A percentile compares a stretch with the other conserved stretches of the same genome.
These are phyloP conservation scores for Scleromitrula shiraiana DNA, from an alignment of 2,329 filamentous ascomycete genomes.

Conservation along the genomic window DNA sequence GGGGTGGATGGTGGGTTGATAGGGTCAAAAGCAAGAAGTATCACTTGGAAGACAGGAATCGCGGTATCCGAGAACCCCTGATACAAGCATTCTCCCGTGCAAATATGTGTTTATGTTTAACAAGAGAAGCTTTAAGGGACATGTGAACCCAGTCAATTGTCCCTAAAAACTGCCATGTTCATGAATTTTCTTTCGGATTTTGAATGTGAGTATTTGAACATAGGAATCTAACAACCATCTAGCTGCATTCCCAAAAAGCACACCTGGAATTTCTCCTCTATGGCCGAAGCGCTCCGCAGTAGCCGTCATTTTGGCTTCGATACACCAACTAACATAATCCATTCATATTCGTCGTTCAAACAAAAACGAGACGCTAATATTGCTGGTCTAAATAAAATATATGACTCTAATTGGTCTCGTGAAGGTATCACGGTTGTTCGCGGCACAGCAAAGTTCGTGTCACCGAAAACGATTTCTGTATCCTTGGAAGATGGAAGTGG, in stretches of 20 bases:
- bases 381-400: conserved; percentile 37
- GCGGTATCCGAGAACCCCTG: no score
- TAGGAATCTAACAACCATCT: background rate
- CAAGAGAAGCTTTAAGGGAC: no score
- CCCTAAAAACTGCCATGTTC: no score
- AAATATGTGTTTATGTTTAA: no score
- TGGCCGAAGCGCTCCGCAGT: conserved; percentile 39
- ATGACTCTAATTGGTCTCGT: conserved; percentile 41
- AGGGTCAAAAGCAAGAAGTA: no score
- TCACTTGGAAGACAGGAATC: no score
- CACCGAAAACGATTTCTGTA: conserved; percentile 37
- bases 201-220: background rate
- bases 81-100: no score
- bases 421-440: conserved; percentile 43
- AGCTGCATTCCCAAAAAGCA: conserved; percentile 47
- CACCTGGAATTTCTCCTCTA: conserved; percentile 43
- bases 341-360: conserved; percentile 41
- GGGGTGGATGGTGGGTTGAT: no score
- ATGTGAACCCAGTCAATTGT: no score
- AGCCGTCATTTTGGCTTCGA: conserved; percentile 41
- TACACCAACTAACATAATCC: conserved; percentile 34
- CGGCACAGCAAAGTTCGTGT: conserved; percentile 39
- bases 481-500: conserved; percentile 33
- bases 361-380: conserved; percentile 38
- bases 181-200: no score